Base-by-base conservation (phyloP, 768 basidiomycete species). In the Suillus subalutaceus region DNA sequence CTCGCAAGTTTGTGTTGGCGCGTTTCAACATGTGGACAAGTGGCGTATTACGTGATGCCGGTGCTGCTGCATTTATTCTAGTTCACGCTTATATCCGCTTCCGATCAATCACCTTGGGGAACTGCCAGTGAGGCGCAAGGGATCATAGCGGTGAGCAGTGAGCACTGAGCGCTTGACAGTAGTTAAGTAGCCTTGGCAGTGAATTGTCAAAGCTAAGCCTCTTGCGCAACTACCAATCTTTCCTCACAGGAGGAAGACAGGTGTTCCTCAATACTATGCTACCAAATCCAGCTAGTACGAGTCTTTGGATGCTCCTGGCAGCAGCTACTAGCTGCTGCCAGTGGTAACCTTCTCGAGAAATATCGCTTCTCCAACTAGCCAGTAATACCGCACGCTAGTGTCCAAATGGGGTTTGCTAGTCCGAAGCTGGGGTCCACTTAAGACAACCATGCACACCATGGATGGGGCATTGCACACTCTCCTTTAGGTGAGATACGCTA, bases 341-440 rank as follows among this genome's bases (percentile, higher is more conserved):
- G 23, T 32, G 30, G 53, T 9, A 32, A 18, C 53, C 18, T 53
- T 55, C 9, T 37, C 35, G 13, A 6, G 35, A 37, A 57, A 57
- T 4, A 35, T n/a, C 32, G 32, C 55, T 56, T 12, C 7, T n/a
- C n/a, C 13, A 48, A n/a, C 48, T 52, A 52, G 26, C 15, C 26
- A 16, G 26, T 6, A 48, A 48, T 23, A 9, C 26, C 1, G 8
- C 26, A 2, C 52, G 4, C 3, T 16, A 50, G 20, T 40, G 2
- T 59, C 57, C 38, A 15, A 26, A 60, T 60, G 59, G 59, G 18
- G 59, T 43, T 60, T 60, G 18, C n/a, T 43, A 18, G 26, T 13
- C 26, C 26, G 20, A 60, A 18, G 59, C 26, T 26, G 3, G 12
- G 30, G 30, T 41, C 18, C 18, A 60, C 59, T 60, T 60, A 60